These are phyloP conservation scores for Vaccinium vitisidaea DNA, from an alignment of 148 eudicot genomes.

Conservation along the genomic window DNA sequence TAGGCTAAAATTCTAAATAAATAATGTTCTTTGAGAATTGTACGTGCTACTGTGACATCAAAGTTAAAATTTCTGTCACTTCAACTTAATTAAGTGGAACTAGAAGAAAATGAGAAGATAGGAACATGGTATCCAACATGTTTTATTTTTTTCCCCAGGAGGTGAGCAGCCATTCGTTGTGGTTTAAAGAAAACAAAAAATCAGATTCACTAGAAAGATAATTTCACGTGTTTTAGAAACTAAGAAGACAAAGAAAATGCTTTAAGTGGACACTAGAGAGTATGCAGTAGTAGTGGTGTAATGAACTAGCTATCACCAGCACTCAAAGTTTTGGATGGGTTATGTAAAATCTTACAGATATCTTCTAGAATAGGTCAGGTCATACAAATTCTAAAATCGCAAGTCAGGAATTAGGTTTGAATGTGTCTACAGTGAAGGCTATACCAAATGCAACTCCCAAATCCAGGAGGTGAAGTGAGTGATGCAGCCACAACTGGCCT, in stretches of 20 bases:
- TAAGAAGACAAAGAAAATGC: neutral
- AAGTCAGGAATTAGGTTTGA: neutral
- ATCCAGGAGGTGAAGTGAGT: neutral
- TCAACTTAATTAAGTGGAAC: neutral
- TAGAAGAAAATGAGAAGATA: neutral
- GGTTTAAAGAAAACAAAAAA: neutral
- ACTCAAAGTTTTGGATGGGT: neutral
- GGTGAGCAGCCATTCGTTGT: neutral
- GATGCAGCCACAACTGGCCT: neutral
- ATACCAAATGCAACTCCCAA: neutral
- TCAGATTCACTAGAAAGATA: neutral
- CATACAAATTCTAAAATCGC: neutral
- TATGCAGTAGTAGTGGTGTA: neutral
- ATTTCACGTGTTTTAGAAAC: neutral
- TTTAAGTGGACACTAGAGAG: neutral
- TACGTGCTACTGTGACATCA: neutral
- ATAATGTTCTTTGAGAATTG: neutral
- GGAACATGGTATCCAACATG: neutral
- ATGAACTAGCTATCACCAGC: neutral
- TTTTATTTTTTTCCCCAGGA: neutral
- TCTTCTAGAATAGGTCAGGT: neutral
- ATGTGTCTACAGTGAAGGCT: neutral
- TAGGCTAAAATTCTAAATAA: neutral
- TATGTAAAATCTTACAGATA: neutral
- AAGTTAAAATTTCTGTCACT: neutral